Conservation (phyloP, 768 basidiomycete genomes). For the Lactarius sp. region DNA sequence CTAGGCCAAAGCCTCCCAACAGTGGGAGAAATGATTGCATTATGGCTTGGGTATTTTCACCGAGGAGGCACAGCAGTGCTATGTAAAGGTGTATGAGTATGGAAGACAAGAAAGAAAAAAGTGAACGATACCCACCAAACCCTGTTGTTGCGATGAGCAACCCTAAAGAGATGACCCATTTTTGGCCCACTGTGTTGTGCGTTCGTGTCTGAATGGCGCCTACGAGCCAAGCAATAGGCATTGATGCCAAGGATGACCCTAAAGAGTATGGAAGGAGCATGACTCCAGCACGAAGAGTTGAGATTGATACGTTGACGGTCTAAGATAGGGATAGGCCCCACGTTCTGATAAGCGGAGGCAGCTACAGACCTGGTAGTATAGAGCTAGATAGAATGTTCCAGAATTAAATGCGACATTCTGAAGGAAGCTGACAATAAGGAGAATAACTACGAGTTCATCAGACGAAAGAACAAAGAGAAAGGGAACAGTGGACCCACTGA, state of each 20-base stretch:
- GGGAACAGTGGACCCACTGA: slow-evolving; percentile 40
- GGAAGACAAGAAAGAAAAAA: background rate
- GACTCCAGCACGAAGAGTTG: slow-evolving; percentile 64
- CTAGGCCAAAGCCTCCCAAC: slow-evolving; percentile 70
- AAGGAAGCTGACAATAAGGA: slow-evolving; percentile 67
- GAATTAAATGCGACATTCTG: slow-evolving; percentile 82
- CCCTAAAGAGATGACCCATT: slow-evolving; percentile 57
- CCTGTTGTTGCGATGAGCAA: slow-evolving; percentile 62
- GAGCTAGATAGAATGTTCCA: slow-evolving; percentile 80
- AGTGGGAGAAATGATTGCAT: slow-evolving; percentile 57
- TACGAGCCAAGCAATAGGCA: slow-evolving; percentile 81
- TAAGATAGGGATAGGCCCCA: slow-evolving; percentile 29
- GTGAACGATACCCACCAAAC: slow-evolving; percentile 51
- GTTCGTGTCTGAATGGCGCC: slow-evolving; percentile 56
- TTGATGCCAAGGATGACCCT: slow-evolving; percentile 77
- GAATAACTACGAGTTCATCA: slow-evolving; percentile 43
- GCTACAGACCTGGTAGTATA: slow-evolving; percentile 70
- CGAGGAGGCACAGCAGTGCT: slow-evolving; percentile 66
- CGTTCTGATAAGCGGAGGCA: background rate
- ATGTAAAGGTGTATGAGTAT: background rate
- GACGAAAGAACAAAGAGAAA: slow-evolving; percentile 1
- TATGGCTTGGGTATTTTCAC: slow-evolving; percentile 44
- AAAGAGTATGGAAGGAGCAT: slow-evolving; percentile 80
- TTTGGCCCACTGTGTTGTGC: slow-evolving; percentile 59
- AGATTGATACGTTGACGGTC: slow-evolving; percentile 62